Evolutionary conservation across 176 grass and related monocot genomes (phyloP).

Genomic region (Chrysopogon serrulatus): DNA sequence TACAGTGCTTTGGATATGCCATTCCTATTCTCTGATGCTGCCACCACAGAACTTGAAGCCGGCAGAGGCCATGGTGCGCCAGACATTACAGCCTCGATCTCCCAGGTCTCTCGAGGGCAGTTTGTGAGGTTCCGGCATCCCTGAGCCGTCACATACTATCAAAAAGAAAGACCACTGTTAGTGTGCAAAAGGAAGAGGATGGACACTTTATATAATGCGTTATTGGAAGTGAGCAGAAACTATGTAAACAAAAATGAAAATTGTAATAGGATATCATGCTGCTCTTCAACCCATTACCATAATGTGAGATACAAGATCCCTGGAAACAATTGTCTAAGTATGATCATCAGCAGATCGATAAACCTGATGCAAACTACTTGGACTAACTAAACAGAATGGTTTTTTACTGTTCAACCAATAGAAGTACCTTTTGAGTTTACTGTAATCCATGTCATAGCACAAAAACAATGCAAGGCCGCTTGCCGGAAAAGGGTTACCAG

Average conservation of each 20-base stretch:
- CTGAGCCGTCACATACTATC: conserved; percentile 68
- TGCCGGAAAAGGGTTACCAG: neutral
- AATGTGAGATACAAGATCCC: neutral
- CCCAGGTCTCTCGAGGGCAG: conserved; percentile 68
- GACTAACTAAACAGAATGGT: neutral
- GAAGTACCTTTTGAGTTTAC: neutral
- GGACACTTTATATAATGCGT: neutral
- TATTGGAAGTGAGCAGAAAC: neutral
- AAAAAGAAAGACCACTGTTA: neutral
- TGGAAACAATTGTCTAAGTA: neutral
- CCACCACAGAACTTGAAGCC: neutral
- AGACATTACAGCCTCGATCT: conserved; percentile 93
- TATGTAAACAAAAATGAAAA: conserved; percentile 4
- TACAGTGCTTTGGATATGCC: neutral
- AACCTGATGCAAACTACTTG: neutral
- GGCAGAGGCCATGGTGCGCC: conserved; percentile 64
- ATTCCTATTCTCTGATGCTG: conserved; percentile 5
- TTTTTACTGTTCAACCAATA: conserved; percentile 15
- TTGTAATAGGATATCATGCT: neutral
- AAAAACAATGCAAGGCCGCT: neutral
- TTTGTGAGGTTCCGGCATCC: conserved; percentile 93
- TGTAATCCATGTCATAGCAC: neutral
- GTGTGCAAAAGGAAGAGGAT: neutral
- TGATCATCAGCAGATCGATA: neutral
- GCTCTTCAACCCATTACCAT: neutral